Percentiles rank a stretch among this genome's conserved stretches.
Evolutionary conservation across 2,329 filamentous ascomycete species (phyloP).

Genomic region (Thielaviopsis musarum): DNA sequence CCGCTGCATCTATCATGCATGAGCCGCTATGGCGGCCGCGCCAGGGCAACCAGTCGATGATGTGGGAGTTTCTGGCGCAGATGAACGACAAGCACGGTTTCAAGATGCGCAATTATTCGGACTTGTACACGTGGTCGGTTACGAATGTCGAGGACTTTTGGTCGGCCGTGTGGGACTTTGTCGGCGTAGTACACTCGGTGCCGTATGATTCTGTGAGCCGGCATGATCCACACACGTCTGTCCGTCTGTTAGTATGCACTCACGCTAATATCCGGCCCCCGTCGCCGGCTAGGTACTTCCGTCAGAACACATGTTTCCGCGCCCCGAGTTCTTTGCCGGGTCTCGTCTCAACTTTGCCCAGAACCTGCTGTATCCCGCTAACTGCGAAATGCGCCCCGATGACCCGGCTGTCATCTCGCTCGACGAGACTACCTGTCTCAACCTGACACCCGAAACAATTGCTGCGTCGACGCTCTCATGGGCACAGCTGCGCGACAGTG

Average conservation of each 20-base stretch:
- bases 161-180: slow-evolving; percentile 72
- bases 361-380: slow-evolving; percentile 70
- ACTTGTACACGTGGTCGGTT: slow-evolving; percentile 76
- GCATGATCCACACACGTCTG: too few relatives aligned
- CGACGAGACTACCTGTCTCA: slow-evolving; percentile 35
- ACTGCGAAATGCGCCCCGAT: slow-evolving; percentile 41
- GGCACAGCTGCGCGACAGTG: slow-evolving; percentile 62
- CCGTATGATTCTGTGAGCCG: background rate
- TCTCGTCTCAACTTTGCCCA: slow-evolving; percentile 82
- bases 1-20: too few relatives aligned
- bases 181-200: slow-evolving; percentile 44
- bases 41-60: slow-evolving; percentile 18
- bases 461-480: slow-evolving; percentile 28
- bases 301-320: slow-evolving; percentile 60
- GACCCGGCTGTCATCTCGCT: slow-evolving; percentile 69
- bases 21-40: background rate
- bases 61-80: slow-evolving; percentile 53
- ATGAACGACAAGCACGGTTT: slow-evolving; percentile 53
- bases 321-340: slow-evolving; percentile 69
- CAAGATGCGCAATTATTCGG: slow-evolving; percentile 47
- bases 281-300: slow-evolving; percentile 43
- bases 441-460: slow-evolving; percentile 21
- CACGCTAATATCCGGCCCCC: too few relatives aligned
- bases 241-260: background rate
- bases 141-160: slow-evolving; percentile 62